A percentile compares a stretch with the other conserved stretches of the same genome.
These are phyloP conservation scores for Salix dunnii DNA, from an alignment of 345 rosid species.

Conservation along the genomic window DNA sequence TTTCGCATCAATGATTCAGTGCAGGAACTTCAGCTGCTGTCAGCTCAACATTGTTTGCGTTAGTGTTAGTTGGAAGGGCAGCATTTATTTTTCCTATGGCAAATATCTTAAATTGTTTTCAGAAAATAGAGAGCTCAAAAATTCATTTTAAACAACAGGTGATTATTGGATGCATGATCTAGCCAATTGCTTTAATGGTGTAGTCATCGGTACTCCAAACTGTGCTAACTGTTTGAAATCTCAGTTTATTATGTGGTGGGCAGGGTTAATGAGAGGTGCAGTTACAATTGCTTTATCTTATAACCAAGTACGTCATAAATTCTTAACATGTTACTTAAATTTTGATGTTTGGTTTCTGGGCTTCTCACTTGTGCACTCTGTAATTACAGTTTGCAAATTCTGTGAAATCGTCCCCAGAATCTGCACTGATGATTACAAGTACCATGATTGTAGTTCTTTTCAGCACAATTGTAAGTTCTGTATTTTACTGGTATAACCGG, in stretches of 20 bases:
- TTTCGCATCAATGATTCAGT: constrained; percentile 30
- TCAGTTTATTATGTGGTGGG: constrained; percentile 81
- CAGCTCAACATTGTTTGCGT: constrained; percentile 45
- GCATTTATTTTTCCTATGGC: constrained; percentile 59
- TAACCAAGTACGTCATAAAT: constrained; percentile 33
- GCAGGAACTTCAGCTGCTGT: constrained; percentile 44
- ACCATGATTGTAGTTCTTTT: constrained; percentile 67
- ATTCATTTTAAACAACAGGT: constrained; percentile 58
- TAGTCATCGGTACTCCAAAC: neutral
- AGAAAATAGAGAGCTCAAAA: constrained; percentile 26
- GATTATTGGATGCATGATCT: neutral
- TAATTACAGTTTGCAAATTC: constrained; percentile 44
- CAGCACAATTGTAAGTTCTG: constrained; percentile 53
- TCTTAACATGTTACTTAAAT: neutral
- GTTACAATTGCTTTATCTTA: constrained; percentile 66
- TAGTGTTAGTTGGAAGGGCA: constrained; percentile 60
- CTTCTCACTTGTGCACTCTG: neutral
- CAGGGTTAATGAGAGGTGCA: constrained; percentile 79
- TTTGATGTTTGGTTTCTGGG: neutral
- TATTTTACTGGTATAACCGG: neutral
- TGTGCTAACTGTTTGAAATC: constrained; percentile 19
- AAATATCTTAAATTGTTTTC: constrained; percentile 39
- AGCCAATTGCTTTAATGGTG: neutral
- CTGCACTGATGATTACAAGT: constrained; percentile 49
- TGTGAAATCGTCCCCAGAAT: constrained; percentile 4